phyloP scores from a whole-genome alignment of 2,329 filamentous ascomycete species.

The Penicillium sp. region DNA sequence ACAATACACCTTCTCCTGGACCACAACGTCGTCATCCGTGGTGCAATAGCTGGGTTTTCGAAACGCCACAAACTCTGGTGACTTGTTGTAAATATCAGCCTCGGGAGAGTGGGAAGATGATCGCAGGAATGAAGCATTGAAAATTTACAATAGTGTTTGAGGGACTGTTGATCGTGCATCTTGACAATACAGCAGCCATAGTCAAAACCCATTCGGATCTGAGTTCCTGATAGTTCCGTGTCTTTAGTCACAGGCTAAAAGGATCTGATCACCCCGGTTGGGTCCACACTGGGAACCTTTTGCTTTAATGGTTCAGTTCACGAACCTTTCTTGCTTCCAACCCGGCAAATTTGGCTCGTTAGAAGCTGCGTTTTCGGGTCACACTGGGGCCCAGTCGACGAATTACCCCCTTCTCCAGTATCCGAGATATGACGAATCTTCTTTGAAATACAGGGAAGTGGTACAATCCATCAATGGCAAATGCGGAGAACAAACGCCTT shows the following conservation, averaged over 20 bases:
- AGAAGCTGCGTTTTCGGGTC: neutral
- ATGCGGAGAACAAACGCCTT: neutral
- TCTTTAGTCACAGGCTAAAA: conserved; percentile 1
- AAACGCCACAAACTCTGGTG: neutral
- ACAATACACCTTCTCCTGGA: neutral
- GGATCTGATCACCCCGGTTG: neutral
- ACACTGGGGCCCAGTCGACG: neutral
- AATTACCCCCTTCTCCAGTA: neutral
- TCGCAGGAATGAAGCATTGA: neutral
- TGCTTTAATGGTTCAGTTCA: conserved; percentile 1
- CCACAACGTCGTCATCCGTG: neutral
- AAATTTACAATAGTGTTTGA: no score
- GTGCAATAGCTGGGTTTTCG: neutral
- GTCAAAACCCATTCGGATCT: neutral
- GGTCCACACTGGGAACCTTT: conserved; percentile 1
- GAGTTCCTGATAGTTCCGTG: conserved; percentile 4
- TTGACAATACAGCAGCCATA: neutral
- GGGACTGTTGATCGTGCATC: neutral
- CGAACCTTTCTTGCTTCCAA: neutral
- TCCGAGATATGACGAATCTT: no score
- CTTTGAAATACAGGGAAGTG: neutral
- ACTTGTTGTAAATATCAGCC: neutral
- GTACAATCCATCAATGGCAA: neutral
- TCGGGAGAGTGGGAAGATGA: neutral
- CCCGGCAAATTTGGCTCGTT: neutral